Base-by-base conservation (phyloP, 2,329 filamentous ascomycete genomes). In the Colletotrichum tabaci region DNA sequence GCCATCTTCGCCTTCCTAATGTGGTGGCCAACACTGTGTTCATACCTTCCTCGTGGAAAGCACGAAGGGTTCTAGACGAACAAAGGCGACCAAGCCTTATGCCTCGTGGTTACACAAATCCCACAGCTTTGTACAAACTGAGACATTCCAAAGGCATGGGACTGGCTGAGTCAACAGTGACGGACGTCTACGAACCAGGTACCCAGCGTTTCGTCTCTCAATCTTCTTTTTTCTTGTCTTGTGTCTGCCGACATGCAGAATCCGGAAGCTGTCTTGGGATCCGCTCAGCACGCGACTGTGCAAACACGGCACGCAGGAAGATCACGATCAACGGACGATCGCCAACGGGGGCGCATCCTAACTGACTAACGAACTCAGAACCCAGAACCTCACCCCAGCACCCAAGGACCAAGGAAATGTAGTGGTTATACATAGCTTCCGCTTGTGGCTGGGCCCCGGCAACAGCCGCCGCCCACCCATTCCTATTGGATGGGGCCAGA, bases 301-400 rank as follows among this genome's bases (percentile, higher is more conserved):
- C 53, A 42, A 8, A 42, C 35, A 13, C 35, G 52, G 12, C 40
- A 64, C 13, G 53, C 38, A 23, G 35, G 57, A 42, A 23, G 42
- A 57, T 57, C 44, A 40, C 23, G 26, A 38, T 53, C 38, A 55
- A 35, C 53, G 26, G 47, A 15, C 60, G 52, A 60, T 66, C 52
- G 40, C 26, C 53, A 60, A 52, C n/a, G 40, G 35, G 35, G 35
- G 21, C 42, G 15, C 23, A 38, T 23, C 15, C 12, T 12, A 9
- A 50, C n/a, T 8, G n/a, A 50, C 13, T 40, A 50, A 23, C 26
- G 30, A 12, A 12, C 26, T 26, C 18, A 16, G 40, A 44, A 44
- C 61, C 61, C 46, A 26, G 38, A 44, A 35, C 46, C 61, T 46
- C 26, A 26, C 35, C 35, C 18, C 18, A 23, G 53, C 35, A 13